These are phyloP conservation scores for Diaporthe sp. DNA, from an alignment of 2,329 filamentous ascomycete genomes.

Conservation along the genomic window DNA sequence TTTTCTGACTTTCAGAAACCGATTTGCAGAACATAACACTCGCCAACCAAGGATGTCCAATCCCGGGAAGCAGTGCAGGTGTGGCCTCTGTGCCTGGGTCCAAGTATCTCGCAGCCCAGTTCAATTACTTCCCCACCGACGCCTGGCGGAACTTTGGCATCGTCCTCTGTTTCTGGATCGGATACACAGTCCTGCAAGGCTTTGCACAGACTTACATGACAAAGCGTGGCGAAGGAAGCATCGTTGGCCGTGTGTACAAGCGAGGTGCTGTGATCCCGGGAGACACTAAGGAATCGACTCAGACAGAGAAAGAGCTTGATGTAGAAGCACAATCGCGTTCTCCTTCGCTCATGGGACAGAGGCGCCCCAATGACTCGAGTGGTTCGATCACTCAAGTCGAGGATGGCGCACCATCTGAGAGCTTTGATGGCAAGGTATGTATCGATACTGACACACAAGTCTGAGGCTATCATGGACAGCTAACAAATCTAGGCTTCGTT, in stretches of 20 bases:
- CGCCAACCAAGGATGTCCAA: constrained; percentile 7
- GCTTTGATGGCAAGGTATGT: constrained; percentile 68
- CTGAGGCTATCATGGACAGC: too few species aligned
- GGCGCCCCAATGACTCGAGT: background rate
- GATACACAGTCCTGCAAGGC: background rate
- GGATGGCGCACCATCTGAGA: constrained; percentile 56
- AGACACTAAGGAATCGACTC: background rate
- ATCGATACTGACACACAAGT: constrained; percentile 79
- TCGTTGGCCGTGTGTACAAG: background rate
- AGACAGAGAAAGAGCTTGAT: constrained; percentile 2
- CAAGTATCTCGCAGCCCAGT: background rate
- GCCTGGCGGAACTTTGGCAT: background rate
- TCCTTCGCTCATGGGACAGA: background rate
- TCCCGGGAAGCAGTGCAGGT: background rate
- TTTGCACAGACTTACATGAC: background rate
- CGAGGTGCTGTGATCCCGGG: background rate
- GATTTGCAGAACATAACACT: background rate
- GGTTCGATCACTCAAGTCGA: constrained; percentile 3
- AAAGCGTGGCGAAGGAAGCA: background rate
- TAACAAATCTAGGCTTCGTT: constrained; percentile 62
- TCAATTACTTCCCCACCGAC: background rate
- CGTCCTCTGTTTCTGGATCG: background rate
- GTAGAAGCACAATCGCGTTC: constrained; percentile 3
- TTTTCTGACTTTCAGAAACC: background rate
- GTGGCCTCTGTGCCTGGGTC: background rate